A percentile compares a stretch with the other conserved stretches of the same genome.
phyloP scores from a whole-genome alignment of 495 filamentous ascomycete genomes.

The Neurospora sp. region DNA sequence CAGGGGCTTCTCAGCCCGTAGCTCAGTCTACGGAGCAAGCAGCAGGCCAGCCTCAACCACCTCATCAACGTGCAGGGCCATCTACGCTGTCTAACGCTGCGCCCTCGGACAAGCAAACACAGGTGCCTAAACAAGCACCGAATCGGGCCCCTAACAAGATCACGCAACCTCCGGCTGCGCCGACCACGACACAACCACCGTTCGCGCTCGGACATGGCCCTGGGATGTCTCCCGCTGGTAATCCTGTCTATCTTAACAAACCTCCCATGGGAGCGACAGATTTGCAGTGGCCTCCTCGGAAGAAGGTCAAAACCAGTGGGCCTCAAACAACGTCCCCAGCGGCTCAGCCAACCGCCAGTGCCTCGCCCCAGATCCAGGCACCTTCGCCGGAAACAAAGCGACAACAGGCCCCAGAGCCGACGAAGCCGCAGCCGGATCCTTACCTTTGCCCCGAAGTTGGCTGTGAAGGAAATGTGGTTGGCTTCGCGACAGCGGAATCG shows the following conservation, averaged over 20 bases:
- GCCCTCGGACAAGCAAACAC: conserved; percentile 59
- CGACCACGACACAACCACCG: conserved; percentile 54
- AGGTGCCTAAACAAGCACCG: conserved; percentile 39
- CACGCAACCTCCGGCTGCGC: conserved; percentile 47
- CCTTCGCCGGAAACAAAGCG: conserved; percentile 37
- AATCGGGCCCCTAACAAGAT: conserved; percentile 31
- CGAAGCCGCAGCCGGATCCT: conserved; percentile 27
- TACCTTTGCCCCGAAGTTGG: conserved; percentile 32
- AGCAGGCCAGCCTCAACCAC: conserved; percentile 9
- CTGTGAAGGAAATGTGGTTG: conserved; percentile 38
- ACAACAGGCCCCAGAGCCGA: conserved; percentile 22
- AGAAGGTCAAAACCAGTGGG: conserved; percentile 39
- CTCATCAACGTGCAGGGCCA: conserved; percentile 16
- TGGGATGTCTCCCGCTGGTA: conserved; percentile 61
- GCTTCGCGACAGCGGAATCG: conserved; percentile 45
- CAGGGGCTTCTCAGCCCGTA: conserved; percentile 4
- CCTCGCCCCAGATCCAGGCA: conserved; percentile 40
- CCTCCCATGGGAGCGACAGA: conserved; percentile 37
- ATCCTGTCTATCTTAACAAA: conserved; percentile 45
- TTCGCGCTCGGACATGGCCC: conserved; percentile 50
- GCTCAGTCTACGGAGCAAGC: conserved; percentile 11
- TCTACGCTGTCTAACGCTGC: conserved; percentile 49
- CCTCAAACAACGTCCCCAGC: conserved; percentile 16
- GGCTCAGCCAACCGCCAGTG: conserved; percentile 18
- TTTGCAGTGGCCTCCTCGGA: conserved; percentile 43